Evolutionary conservation across 352 stramenopile genomes (phyloP).

Genomic region (Phytophthora colocasiae): DNA sequence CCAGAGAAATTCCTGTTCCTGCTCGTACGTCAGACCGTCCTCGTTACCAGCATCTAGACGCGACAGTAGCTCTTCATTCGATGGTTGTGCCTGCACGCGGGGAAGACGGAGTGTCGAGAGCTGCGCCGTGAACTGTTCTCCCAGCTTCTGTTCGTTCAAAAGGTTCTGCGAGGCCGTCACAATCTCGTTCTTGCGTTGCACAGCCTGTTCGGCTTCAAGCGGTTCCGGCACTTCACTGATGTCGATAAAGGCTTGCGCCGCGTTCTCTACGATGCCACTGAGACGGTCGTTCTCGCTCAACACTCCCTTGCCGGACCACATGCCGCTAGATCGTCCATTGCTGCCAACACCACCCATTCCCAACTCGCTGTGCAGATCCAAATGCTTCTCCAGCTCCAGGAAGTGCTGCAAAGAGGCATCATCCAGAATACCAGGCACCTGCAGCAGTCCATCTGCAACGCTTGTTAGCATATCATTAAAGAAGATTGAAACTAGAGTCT

Average conservation of each 20-base stretch:
- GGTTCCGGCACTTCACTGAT: conserved; percentile 84
- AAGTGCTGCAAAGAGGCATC: conserved; percentile 83
- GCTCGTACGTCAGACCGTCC: conserved; percentile 58
- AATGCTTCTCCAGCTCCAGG: conserved; percentile 80
- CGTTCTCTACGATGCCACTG: conserved; percentile 79
- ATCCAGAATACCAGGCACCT: conserved; percentile 77
- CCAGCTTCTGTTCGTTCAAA: conserved; percentile 62
- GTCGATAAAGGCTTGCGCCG: conserved; percentile 82
- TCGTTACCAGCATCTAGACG: conserved; percentile 56
- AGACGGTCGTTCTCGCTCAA: conserved; percentile 82
- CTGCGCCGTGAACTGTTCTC: conserved; percentile 55
- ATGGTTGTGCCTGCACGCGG: conserved; percentile 28
- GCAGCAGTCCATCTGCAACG: conserved; percentile 55
- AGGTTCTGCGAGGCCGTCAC: conserved; percentile 54
- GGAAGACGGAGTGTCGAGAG: conserved; percentile 57
- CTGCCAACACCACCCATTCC: conserved; percentile 42
- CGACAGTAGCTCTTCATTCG: conserved; percentile 56
- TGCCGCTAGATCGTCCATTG: conserved; percentile 57
- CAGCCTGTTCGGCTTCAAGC: conserved; percentile 77
- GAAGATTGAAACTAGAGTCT: background rate
- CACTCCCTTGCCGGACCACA: conserved; percentile 58
- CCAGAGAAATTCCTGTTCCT: conserved; percentile 63
- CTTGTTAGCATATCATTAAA: background rate
- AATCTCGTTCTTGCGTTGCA: conserved; percentile 83
- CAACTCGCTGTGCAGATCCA: conserved; percentile 68